Conservation (phyloP, 441 rosid species). For the Geranium incanum region DNA sequence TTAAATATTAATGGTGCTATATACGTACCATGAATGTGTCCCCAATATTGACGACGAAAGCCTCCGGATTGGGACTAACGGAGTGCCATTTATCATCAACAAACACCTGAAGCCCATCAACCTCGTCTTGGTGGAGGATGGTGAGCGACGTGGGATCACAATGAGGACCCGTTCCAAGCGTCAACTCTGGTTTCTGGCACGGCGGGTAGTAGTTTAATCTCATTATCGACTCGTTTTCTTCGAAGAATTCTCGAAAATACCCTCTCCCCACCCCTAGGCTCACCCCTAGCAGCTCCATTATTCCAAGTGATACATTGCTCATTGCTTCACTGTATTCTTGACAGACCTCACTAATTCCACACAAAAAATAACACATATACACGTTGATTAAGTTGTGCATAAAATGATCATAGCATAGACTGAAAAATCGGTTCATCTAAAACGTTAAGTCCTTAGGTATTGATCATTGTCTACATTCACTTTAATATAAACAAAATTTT, state of each 20-base stretch:
- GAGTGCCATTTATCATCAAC: constrained; percentile 19
- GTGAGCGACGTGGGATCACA: constrained; percentile 19
- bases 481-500: no score
- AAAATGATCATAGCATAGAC: no score
- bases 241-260: constrained; percentile 18
- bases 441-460: no score
- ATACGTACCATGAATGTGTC: constrained; percentile 19
- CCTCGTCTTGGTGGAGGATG: constrained; percentile 20
- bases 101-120: constrained; percentile 17
- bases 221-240: constrained; percentile 16
- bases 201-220: constrained; percentile 22
- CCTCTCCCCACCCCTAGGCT: constrained; percentile 15
- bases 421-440: no score
- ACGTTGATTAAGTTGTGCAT: background rate
- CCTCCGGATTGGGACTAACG: constrained; percentile 3
- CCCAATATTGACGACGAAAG: constrained; percentile 21
- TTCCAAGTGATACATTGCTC: constrained; percentile 8
- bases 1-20: background rate
- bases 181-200: constrained; percentile 20
- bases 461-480: no score
- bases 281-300: constrained; percentile 20
- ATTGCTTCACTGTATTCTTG: constrained; percentile 20
- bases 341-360: background rate
- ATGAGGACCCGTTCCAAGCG: constrained; percentile 19
- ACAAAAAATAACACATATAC: no score